phyloP scores from a whole-genome alignment of 768 basidiomycete species.

The Dacryopinax spathularia region DNA sequence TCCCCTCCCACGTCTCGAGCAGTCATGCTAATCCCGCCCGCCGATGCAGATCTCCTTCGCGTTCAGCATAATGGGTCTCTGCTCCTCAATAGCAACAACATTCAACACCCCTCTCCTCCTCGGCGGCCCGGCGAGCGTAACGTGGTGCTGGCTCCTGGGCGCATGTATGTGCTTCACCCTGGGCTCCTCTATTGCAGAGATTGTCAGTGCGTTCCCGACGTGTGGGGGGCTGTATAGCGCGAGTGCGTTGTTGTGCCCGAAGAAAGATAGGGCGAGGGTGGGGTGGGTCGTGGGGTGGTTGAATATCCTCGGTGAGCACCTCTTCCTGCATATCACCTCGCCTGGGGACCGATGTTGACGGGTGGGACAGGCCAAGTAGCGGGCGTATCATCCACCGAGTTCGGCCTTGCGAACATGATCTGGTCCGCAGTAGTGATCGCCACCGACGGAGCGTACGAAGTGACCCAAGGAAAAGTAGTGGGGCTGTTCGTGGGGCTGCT shows the following conservation, averaged over 20 bases:
- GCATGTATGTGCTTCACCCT: constrained; percentile 19
- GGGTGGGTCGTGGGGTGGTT: constrained; percentile 55
- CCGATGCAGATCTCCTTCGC: constrained; percentile 42
- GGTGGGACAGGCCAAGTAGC: constrained; percentile 51
- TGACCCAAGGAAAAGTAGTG: constrained; percentile 48
- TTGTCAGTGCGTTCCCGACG: constrained; percentile 17
- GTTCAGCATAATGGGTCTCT: constrained; percentile 70
- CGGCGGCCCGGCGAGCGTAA: constrained; percentile 55
- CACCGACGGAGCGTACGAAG: constrained; percentile 23
- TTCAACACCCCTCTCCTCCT: constrained; percentile 59
- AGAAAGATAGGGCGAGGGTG: constrained; percentile 10
- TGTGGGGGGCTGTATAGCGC: constrained; percentile 17
- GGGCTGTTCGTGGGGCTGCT: constrained; percentile 65
- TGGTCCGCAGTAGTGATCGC: constrained; percentile 58
- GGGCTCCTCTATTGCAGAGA: constrained; percentile 18
- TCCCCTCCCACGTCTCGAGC: neutral
- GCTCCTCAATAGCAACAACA: constrained; percentile 62
- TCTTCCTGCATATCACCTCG: neutral
- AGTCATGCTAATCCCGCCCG: neutral
- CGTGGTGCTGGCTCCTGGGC: constrained; percentile 59
- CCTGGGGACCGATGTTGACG: neutral
- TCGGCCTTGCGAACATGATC: constrained; percentile 58
- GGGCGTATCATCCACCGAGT: constrained; percentile 56
- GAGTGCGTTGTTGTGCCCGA: constrained; percentile 12
- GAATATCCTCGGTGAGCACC: constrained; percentile 50